Base-by-base conservation (phyloP, 805 yeast genomes). In the Candida stauntonica region DNA sequence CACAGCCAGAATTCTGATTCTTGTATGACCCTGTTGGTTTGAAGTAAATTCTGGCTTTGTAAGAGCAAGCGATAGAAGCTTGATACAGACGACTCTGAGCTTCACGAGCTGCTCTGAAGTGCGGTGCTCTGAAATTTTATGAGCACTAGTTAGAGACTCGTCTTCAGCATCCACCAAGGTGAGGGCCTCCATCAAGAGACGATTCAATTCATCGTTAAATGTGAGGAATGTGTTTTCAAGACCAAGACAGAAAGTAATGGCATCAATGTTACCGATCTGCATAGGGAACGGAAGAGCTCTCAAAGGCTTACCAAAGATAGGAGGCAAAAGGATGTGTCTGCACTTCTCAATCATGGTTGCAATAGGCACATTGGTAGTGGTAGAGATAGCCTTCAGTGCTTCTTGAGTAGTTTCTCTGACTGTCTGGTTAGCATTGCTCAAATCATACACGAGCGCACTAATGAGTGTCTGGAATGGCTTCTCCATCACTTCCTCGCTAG, bases 231-330 rank as follows among this genome's bases (percentile, higher is more conserved):
- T 73, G 46, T 83, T 75, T 11, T 86, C 93, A 34, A 91, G 67
- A 1, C 82, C 78, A 41, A 93, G 65, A 55, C 97, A 91, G 60
- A 81, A 94, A 0, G 95, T 81, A n/a, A 93, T 86, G 1, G 98
- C 98, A 61, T 93, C 98, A 45, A 93, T 89, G 58, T 93, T 89
- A 26, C 99, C 99, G 40, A 93, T 93, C 63, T 94, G 99, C 96
- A 91, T 93, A 5, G 96, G 93, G 65, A 94, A 93, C 0, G 99
- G 99, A 45, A 93, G 69, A 0, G 99, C 99, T 46, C 99, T 72
- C 41, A 93, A 64, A 0, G 99, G 99, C 57, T 93, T 93, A 4
- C 96, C 96, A 67, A 93, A 94, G 17, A 93, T 93, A 6, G 99
- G 98, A 1, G 94, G 85, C 33, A 93, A 64, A 20, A 94, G 66